These are phyloP conservation scores for Aspergillus conjunctus DNA, from an alignment of 495 filamentous ascomycete genomes.

Conservation along the genomic window DNA sequence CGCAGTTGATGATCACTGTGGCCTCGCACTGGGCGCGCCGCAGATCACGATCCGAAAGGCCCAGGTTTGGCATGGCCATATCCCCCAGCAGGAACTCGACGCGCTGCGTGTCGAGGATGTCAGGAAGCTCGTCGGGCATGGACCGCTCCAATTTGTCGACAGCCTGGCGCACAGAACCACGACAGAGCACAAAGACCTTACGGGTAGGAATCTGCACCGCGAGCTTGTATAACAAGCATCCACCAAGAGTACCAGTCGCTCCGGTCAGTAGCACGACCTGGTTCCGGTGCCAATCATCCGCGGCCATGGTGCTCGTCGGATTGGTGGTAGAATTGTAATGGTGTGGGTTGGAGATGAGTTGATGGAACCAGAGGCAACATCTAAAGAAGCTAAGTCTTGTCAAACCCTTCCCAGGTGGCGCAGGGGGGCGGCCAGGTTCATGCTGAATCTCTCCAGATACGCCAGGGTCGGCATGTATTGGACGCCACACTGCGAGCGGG, in stretches of 20 bases:
- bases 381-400: too few species aligned
- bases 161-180: conserved; percentile 16
- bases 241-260: conserved; percentile 27
- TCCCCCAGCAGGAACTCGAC: conserved; percentile 26
- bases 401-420: too few species aligned
- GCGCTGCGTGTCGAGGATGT: conserved; percentile 25
- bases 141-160: conserved; percentile 21
- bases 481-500: too few species aligned
- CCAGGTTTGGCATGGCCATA: conserved; percentile 18
- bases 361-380: too few species aligned
- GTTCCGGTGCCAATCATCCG: conserved; percentile 19
- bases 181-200: conserved; percentile 24
- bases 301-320: too few species aligned
- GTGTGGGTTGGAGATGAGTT: too few species aligned
- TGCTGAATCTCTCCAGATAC: too few species aligned
- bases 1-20: conserved; percentile 22
- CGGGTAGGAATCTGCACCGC: conserved; percentile 23
- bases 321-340: too few species aligned
- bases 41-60: conserved; percentile 8
- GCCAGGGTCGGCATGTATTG: too few species aligned
- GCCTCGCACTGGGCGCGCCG: conserved; percentile 13
- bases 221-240: conserved; percentile 31
- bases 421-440: too few species aligned
- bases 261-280: conserved; percentile 31
- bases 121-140: conserved; percentile 28